Evolutionary conservation across 2,329 filamentous ascomycete species (phyloP).

Genomic region (Ceratocystiopsis minuta): DNA sequence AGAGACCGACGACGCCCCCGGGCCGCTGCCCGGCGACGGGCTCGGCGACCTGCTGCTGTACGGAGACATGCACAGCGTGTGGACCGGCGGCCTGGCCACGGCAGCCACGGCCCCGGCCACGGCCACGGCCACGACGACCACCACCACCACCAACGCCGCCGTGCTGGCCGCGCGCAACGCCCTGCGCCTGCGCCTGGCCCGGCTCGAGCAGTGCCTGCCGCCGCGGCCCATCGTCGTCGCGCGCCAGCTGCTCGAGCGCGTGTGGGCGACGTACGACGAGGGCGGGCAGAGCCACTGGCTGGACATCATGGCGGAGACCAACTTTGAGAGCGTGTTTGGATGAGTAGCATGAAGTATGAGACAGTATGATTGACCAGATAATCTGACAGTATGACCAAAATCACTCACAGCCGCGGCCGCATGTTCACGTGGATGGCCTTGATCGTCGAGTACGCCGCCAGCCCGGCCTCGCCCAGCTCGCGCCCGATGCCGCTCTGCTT

Average conservation of each 20-base stretch:
- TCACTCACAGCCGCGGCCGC: slow-evolving; percentile 7
- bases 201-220: slow-evolving; percentile 20
- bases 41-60: slow-evolving; percentile 12
- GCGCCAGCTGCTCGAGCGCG: slow-evolving; percentile 19
- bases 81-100: slow-evolving; percentile 8
- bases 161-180: slow-evolving; percentile 15
- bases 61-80: slow-evolving; percentile 12
- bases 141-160: neutral
- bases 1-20: slow-evolving; percentile 7
- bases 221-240: slow-evolving; percentile 21
- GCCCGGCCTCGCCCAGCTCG: slow-evolving; percentile 19
- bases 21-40: slow-evolving; percentile 11
- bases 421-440: slow-evolving; percentile 21
- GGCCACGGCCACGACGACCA: too few species aligned
- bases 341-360: neutral
- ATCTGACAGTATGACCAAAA: too few species aligned
- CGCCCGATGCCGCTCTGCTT: slow-evolving; percentile 21
- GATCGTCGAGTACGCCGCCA: slow-evolving; percentile 19
- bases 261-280: slow-evolving; percentile 22
- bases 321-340: slow-evolving; percentile 7
- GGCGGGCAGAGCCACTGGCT: slow-evolving; percentile 13
- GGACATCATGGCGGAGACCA: slow-evolving; percentile 7
- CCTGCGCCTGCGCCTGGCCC: slow-evolving; percentile 17
- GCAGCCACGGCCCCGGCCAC: slow-evolving; percentile 1
- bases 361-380: too few species aligned